A percentile compares a stretch with the other conserved stretches of the same genome.
These are phyloP conservation scores for Raddia distichophylla DNA, from an alignment of 176 grass and related monocot genomes.

Conservation along the genomic window DNA sequence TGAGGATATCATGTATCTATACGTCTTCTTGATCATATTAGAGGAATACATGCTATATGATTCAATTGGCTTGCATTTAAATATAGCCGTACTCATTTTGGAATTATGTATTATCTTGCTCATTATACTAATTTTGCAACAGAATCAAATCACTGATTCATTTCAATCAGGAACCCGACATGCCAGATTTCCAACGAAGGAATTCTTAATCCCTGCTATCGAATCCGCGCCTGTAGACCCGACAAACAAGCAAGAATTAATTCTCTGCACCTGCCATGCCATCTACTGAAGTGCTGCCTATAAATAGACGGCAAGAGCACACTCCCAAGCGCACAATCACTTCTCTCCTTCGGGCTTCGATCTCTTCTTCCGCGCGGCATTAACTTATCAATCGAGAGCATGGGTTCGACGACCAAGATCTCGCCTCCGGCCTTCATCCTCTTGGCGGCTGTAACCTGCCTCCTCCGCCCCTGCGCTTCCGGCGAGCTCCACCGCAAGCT, in stretches of 20 bases:
- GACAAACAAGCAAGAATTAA: constrained; percentile 2
- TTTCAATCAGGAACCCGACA: background rate
- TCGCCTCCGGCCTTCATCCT: constrained; percentile 9
- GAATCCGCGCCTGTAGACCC: background rate
- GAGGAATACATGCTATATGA: too few relatives aligned
- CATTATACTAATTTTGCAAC: too few relatives aligned
- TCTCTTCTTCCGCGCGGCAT: constrained; percentile 7
- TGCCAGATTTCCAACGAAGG: background rate
- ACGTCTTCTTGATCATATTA: too few relatives aligned
- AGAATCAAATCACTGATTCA: background rate
- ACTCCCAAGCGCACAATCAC: background rate
- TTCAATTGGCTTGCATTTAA: too few relatives aligned
- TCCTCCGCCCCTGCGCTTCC: constrained; percentile 33
- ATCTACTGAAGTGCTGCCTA: constrained; percentile 17
- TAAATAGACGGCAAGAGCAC: constrained; percentile 38
- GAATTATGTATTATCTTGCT: too few relatives aligned
- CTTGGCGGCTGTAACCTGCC: constrained; percentile 30
- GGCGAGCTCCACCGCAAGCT: constrained; percentile 63
- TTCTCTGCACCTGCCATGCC: background rate
- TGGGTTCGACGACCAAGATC: constrained; percentile 22
- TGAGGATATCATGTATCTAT: too few relatives aligned
- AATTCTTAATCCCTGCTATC: background rate
- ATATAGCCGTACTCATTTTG: too few relatives aligned
- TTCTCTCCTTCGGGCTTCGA: background rate
- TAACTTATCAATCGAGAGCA: constrained; percentile 9